Conservation (phyloP, 176 grass and related monocot genomes). For the Eleusine indica region DNA sequence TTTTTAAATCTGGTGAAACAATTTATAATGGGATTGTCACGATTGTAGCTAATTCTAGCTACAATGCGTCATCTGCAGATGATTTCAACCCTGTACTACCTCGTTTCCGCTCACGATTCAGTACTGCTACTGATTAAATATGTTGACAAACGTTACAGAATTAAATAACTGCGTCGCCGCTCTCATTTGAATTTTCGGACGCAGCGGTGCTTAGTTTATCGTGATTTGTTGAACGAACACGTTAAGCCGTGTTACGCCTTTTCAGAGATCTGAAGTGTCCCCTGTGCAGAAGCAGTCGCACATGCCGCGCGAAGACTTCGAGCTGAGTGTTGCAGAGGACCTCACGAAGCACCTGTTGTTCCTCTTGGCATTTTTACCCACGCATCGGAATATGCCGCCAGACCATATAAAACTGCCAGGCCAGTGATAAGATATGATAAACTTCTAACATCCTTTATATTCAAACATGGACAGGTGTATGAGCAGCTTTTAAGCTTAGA, state of each 20-base stretch:
- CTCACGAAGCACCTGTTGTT: neutral
- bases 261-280: slow-evolving; percentile 24
- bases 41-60: too few species aligned
- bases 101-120: neutral
- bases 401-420: neutral
- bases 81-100: neutral
- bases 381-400: neutral
- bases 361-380: slow-evolving; percentile 2
- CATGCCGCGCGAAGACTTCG: slow-evolving; percentile 42
- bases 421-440: neutral
- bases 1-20: too few species aligned
- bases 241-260: neutral
- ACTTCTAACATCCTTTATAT: neutral
- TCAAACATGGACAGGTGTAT: slow-evolving; percentile 16
- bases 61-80: too few species aligned
- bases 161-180: neutral
- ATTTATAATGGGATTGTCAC: too few species aligned
- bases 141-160: neutral
- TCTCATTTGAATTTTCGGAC: neutral
- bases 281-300: slow-evolving; percentile 28
- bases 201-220: slow-evolving; percentile 27
- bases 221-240: slow-evolving; percentile 33
- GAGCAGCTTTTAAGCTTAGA: neutral
- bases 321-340: neutral
- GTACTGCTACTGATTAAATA: neutral